phyloP scores from a whole-genome alignment of 495 filamentous ascomycete species.

The Talaromyces liani region DNA sequence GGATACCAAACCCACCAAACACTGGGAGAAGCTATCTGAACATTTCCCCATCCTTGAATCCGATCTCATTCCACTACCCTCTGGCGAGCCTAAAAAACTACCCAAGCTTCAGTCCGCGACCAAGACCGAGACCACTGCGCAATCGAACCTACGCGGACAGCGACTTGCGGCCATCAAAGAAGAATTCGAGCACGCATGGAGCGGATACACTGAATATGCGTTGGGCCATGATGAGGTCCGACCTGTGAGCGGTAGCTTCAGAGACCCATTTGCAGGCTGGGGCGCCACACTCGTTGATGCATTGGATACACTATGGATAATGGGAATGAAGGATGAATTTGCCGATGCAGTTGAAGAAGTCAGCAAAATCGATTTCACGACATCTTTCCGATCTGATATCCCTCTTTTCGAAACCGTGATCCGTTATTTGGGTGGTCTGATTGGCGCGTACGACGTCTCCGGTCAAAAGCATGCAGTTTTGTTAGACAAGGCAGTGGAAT shows the following conservation, averaged over 20 bases:
- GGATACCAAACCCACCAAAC: slow-evolving; percentile 21
- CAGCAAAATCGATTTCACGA: slow-evolving; percentile 83
- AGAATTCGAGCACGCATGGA: slow-evolving; percentile 68
- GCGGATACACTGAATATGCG: slow-evolving; percentile 62
- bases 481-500: slow-evolving; percentile 78
- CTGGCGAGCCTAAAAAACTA: slow-evolving; percentile 57
- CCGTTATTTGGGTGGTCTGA: slow-evolving; percentile 73
- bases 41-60: slow-evolving; percentile 64
- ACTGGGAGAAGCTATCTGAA: slow-evolving; percentile 67
- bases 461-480: slow-evolving; percentile 61
- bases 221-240: slow-evolving; percentile 75
- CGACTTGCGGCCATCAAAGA: slow-evolving; percentile 58
- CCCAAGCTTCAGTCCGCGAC: slow-evolving; percentile 72
- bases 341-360: slow-evolving; percentile 74
- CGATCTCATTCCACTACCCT: slow-evolving; percentile 69
- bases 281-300: slow-evolving; percentile 88
- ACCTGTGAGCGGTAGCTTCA: slow-evolving; percentile 52
- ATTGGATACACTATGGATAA: slow-evolving; percentile 95
- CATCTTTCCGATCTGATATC: slow-evolving; percentile 54
- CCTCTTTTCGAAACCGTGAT: slow-evolving; percentile 85
- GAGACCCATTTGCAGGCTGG: slow-evolving; percentile 88
- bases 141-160: slow-evolving; percentile 53
- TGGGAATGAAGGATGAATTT: slow-evolving; percentile 86
- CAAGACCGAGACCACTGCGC: slow-evolving; percentile 51
- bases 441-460: slow-evolving; percentile 77